These are phyloP conservation scores for Hymenoscyphus infarciens DNA, from an alignment of 2,329 filamentous ascomycete species.

Conservation along the genomic window DNA sequence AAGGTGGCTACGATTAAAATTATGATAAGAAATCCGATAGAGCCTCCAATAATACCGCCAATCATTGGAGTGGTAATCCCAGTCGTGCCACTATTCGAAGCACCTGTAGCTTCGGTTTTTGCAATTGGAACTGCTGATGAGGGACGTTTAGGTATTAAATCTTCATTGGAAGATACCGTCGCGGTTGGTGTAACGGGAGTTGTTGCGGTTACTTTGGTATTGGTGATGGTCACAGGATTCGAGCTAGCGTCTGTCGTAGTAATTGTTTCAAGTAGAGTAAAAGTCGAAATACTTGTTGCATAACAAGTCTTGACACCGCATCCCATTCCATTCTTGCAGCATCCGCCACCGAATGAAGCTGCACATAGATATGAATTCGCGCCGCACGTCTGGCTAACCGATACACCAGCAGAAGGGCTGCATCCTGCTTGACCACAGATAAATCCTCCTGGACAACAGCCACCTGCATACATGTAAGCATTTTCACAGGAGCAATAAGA, in stretches of 20 bases:
- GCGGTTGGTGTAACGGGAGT: conserved; percentile 37
- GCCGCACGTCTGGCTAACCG: conserved; percentile 42
- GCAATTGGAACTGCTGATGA: conserved; percentile 22
- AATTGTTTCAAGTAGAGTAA: conserved; percentile 42
- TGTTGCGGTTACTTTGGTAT: conserved; percentile 36
- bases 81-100: conserved; percentile 30
- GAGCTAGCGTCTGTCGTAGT: conserved; percentile 45
- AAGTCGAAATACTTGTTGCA: conserved; percentile 43
- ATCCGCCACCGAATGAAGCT: conserved; percentile 48
- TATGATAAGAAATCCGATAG: conserved; percentile 45
- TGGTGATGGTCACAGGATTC: conserved; percentile 40
- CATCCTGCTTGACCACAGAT: conserved; percentile 46
- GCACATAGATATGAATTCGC: conserved; percentile 48
- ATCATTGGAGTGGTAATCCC: conserved; percentile 38
- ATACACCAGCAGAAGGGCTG: conserved; percentile 41
- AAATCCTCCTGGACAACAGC: conserved; percentile 43
- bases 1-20: conserved; percentile 46
- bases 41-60: conserved; percentile 53
- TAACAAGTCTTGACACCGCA: conserved; percentile 50
- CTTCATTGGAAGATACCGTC: conserved; percentile 10
- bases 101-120: conserved; percentile 33
- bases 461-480: conserved; percentile 23
- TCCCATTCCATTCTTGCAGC: conserved; percentile 48
- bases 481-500: conserved; percentile 17
- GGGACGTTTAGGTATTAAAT: conserved; percentile 23